Conservation (phyloP, 257 asterid species). For the Scutellaria galericulata region DNA sequence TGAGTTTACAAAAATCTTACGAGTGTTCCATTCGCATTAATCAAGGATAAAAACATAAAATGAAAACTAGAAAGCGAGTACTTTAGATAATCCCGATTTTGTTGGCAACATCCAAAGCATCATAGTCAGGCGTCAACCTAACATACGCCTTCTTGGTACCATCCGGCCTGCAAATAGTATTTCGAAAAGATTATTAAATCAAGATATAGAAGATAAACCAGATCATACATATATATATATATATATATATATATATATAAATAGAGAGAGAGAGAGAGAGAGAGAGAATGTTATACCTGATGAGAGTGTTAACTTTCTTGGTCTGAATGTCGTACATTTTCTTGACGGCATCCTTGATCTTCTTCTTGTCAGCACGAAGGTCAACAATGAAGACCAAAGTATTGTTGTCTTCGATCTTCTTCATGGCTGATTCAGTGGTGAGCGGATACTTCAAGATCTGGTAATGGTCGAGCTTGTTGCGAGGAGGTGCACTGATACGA, state of each 20-base stretch:
- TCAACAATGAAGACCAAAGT: conserved; percentile 60
- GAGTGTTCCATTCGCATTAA: conserved; percentile 2
- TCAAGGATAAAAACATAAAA: background rate
- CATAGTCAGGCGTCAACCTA: conserved; percentile 56
- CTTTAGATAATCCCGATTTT: conserved; percentile 53
- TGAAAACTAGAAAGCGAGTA: background rate
- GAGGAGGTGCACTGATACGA: conserved; percentile 54
- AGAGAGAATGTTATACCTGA: conserved; percentile 40
- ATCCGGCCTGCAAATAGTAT: conserved; percentile 47
- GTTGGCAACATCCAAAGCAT: conserved; percentile 64
- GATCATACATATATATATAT: too few species aligned
- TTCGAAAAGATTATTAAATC: background rate
- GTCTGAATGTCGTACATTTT: conserved; percentile 59
- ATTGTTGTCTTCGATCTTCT: conserved; percentile 60
- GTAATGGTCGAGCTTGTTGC: conserved; percentile 59
- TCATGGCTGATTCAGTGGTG: conserved; percentile 63
- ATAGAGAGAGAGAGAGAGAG: background rate
- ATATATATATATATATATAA: too few species aligned
- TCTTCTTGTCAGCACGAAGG: conserved; percentile 58
- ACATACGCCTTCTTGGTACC: conserved; percentile 70
- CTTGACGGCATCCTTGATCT: conserved; percentile 59
- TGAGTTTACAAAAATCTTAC: conserved; percentile 32
- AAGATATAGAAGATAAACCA: background rate
- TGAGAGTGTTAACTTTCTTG: conserved; percentile 58
- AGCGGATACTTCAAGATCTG: conserved; percentile 52